These are phyloP conservation scores for Suillus subluteus DNA, from an alignment of 768 basidiomycete genomes.

Conservation along the genomic window DNA sequence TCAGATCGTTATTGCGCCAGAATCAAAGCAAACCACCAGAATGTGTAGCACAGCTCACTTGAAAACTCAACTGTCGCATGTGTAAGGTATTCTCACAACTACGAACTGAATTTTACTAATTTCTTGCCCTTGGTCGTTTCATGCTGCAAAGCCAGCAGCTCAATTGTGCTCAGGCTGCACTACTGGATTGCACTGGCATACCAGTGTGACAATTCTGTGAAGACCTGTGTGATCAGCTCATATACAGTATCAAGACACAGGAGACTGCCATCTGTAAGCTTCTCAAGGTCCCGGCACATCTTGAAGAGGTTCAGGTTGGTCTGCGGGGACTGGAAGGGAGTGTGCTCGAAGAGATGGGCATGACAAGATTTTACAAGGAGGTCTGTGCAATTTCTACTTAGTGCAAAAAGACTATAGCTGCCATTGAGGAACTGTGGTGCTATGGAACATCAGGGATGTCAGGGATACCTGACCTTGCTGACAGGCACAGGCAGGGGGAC, in stretches of 20 bases:
- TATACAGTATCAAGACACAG: background rate
- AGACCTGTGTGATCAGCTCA: background rate
- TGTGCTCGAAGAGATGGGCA: background rate
- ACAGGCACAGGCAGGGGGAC: background rate
- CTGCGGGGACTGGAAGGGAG: background rate
- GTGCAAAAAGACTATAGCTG: background rate
- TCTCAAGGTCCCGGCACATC: background rate
- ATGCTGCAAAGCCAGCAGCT: background rate
- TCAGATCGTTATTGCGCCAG: background rate
- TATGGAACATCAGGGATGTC: background rate
- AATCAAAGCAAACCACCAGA: slow-evolving; percentile 3
- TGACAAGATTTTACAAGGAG: background rate
- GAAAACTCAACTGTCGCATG: slow-evolving; percentile 6
- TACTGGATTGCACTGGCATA: slow-evolving; percentile 3
- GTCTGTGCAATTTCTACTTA: background rate
- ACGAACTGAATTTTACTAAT: background rate
- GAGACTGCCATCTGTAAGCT: background rate
- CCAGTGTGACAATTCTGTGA: background rate
- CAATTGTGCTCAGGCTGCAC: background rate
- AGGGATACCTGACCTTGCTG: background rate
- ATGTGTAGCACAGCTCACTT: background rate
- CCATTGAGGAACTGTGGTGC: background rate
- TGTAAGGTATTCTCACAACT: background rate
- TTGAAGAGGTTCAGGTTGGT: slow-evolving; percentile 3
- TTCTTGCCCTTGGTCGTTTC: background rate